Evolutionary conservation across 1,284 basidiomycete species (phyloP).

Genomic region (Ustilago hordei): DNA sequence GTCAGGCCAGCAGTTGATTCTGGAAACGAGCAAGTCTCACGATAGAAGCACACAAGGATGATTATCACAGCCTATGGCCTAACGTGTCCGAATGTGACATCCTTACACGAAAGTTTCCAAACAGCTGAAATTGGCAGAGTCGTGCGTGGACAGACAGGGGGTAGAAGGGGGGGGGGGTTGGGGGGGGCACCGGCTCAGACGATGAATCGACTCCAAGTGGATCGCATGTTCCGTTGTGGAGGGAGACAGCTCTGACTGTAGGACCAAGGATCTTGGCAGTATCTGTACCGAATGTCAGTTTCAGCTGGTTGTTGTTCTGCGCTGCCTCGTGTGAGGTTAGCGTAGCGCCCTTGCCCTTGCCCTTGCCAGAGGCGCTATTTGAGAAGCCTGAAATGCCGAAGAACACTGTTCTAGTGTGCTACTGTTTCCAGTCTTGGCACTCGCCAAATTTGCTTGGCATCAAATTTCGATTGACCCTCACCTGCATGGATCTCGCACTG

Average conservation of each 20-base stretch:
- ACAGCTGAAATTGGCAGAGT: neutral
- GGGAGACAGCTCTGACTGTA: neutral
- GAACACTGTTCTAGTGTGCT: neutral
- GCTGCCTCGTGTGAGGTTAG: neutral
- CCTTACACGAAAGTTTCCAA: neutral
- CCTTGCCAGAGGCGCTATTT: neutral
- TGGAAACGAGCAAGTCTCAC: neutral
- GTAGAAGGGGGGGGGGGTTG: too few species aligned
- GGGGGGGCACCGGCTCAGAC: neutral
- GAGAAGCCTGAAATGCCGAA: conserved; percentile 1
- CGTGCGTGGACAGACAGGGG: neutral
- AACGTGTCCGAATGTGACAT: neutral
- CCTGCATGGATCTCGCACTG: conserved; percentile 1
- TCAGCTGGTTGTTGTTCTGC: too few species aligned
- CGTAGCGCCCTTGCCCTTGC: neutral
- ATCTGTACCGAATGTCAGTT: conserved; percentile 1
- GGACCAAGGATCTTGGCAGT: conserved; percentile 44
- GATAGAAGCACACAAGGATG: conserved; percentile 2
- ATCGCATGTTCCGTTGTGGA: conserved; percentile 6
- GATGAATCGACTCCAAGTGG: neutral
- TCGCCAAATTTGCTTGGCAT: conserved; percentile 9
- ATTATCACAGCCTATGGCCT: neutral
- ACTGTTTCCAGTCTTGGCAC: conserved; percentile 3
- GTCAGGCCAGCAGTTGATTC: neutral
- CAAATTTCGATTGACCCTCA: conserved; percentile 3